Conservation (phyloP, 345 rosid species). For the Gossypium thurberi region DNA sequence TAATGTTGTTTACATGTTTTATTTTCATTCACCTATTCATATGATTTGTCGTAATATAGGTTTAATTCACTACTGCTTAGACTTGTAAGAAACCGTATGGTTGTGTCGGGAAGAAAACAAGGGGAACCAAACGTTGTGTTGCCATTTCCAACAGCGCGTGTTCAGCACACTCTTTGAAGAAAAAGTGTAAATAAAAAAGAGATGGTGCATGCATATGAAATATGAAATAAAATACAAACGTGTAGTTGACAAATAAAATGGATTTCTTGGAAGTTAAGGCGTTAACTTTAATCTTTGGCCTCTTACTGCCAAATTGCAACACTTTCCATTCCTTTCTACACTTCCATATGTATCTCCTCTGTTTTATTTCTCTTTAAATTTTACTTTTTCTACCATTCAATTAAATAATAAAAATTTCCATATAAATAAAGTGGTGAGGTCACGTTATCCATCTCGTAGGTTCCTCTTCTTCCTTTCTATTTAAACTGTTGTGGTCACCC, state of each 20-base stretch:
- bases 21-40: no score
- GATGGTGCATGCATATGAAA: background rate
- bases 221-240: background rate
- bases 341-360: no score
- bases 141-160: background rate
- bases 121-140: background rate
- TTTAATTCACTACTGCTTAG: no score
- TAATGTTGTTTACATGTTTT: no score
- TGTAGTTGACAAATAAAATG: background rate
- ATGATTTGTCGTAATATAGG: no score
- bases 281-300: background rate
- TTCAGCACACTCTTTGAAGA: background rate
- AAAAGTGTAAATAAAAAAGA: background rate
- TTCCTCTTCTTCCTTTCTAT: background rate
- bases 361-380: no score
- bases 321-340: no score
- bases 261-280: background rate
- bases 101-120: background rate
- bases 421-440: background rate
- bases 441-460: slow-evolving; percentile 2
- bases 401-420: no score
- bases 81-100: background rate
- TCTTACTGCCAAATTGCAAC: background rate
- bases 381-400: no score
- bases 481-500: background rate